Base-by-base conservation (phyloP, 2,329 filamentous ascomycete species). In the Xylariaceae sp. region DNA sequence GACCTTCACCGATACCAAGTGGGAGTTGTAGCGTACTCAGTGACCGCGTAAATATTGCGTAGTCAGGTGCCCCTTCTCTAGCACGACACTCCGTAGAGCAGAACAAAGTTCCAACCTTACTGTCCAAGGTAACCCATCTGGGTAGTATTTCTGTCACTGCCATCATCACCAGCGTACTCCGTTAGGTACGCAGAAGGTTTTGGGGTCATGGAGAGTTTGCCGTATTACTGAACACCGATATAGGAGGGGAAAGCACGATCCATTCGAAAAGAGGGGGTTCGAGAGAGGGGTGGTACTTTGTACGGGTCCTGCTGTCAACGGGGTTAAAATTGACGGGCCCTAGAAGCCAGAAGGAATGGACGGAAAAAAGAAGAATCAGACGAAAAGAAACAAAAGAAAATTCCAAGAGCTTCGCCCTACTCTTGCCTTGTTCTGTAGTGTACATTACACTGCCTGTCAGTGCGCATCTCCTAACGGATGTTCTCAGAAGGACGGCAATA, bases 351-450 rank as follows among this genome's bases (percentile, higher is more conserved):
- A 48, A 10, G n/a, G 17, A 7, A 53, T 23, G n/a, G 13, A 18
- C 1, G 44, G 8, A 18, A 39, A 51, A 47, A 13, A 51, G 51
- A 35, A 42, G 17, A 50, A 37, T 17, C 13, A 11, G 7, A 42
- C 9, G 35, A 59, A n/a, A 35, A 18, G 56, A 42, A 45, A 45
- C 48, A 23, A 57, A 45, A 59, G 53, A 62, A 62, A 60, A 56
- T 5, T 5, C 23, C 23, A 30, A 30, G 23, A 30, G 62, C 60
- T 56, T 64, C 62, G 60, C 62, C 62, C 9, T 42, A 42, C 37
- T 42, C 13, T 42, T 42, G 37, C 37, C 37, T 42, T 42, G 13
- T 42, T 13, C 37, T 30, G 13, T 42, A 10, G 9, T 42, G 37
- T 8, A 42, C 37, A 42, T 42, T 42, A 42, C 13, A 42, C 23